Conservation (phyloP, 148 eudicot species). For the Camellia lanceoleosa region DNA sequence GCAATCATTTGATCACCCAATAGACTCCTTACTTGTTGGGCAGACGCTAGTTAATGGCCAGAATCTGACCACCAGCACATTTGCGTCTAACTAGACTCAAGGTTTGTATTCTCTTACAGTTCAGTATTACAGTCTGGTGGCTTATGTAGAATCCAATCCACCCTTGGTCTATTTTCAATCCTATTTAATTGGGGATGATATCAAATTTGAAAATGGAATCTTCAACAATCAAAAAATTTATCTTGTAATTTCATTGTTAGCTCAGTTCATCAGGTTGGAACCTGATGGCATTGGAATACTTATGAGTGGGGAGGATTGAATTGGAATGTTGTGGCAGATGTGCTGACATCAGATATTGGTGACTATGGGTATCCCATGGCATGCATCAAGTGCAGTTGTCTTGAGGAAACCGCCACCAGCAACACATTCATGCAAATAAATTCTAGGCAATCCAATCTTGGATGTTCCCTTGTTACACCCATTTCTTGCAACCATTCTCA, state of each 20-base stretch:
- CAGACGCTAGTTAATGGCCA: constrained; percentile 25
- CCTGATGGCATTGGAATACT: constrained; percentile 30
- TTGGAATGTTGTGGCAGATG: constrained; percentile 25
- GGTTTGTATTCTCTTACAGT: constrained; percentile 5
- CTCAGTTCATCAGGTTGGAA: constrained; percentile 27
- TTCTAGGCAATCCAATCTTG: constrained; percentile 25
- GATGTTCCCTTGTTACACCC: constrained; percentile 2
- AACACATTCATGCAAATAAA: constrained; percentile 15
- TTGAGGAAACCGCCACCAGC: background rate
- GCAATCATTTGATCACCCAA: constrained; percentile 10
- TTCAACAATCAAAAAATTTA: background rate
- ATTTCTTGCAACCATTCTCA: no score
- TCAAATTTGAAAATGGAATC: constrained; percentile 21
- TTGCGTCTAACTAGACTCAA: constrained; percentile 19
- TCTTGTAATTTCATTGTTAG: constrained; percentile 13
- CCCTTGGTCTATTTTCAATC: constrained; percentile 17
- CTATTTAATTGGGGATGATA: constrained; percentile 7
- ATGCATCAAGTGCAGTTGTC: constrained; percentile 27
- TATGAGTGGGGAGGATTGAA: constrained; percentile 19
- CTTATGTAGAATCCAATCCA: constrained; percentile 20
- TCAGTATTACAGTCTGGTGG: constrained; percentile 1
- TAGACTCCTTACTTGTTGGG: constrained; percentile 33
- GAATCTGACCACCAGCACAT: constrained; percentile 26
- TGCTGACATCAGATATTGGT: constrained; percentile 15
- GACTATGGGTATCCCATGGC: constrained; percentile 28